Evolutionary conservation across 192 early-diverging fungal species (phyloP).

Genomic region (Coemansia sp.): DNA sequence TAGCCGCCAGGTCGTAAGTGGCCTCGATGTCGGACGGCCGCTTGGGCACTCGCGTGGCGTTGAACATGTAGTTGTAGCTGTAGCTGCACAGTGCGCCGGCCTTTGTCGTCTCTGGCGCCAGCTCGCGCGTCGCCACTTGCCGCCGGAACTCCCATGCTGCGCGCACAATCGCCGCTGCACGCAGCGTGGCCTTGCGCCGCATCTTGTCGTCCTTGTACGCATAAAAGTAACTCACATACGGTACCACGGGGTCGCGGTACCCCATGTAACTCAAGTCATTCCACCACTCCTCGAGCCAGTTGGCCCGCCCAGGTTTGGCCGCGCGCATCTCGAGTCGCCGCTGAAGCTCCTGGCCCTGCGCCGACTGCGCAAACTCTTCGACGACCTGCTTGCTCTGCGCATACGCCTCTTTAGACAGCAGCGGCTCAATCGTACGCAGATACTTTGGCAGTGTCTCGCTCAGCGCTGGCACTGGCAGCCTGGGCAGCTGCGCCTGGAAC

Average conservation of each 20-base stretch:
- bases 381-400: slow-evolving; percentile 64
- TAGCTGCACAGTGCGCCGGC: slow-evolving; percentile 78
- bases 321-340: slow-evolving; percentile 74
- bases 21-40: slow-evolving; percentile 81
- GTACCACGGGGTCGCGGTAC: slow-evolving; percentile 94
- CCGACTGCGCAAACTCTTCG: slow-evolving; percentile 74
- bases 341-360: slow-evolving; percentile 86
- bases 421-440: slow-evolving; percentile 71
- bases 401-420: slow-evolving; percentile 68
- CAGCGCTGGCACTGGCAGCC: slow-evolving; percentile 85
- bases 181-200: slow-evolving; percentile 69
- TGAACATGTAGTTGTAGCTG: slow-evolving; percentile 97
- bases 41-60: slow-evolving; percentile 85
- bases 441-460: slow-evolving; percentile 81
- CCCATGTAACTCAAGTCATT: slow-evolving; percentile 90
- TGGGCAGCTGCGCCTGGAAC: slow-evolving; percentile 75
- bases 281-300: slow-evolving; percentile 99
- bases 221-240: slow-evolving; percentile 97
- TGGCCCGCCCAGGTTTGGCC: slow-evolving; percentile 66
- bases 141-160: slow-evolving; percentile 86
- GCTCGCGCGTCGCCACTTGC: slow-evolving; percentile 68
- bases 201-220: slow-evolving; percentile 85
- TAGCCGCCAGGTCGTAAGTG: slow-evolving; percentile 65
- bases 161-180: slow-evolving; percentile 87
- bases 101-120: slow-evolving; percentile 81